Evolutionary conservation across 2,329 filamentous ascomycete genomes (phyloP), one percentile per base, ranked within the genome.

Genomic region (Didymosphaeria variabile): DNA sequence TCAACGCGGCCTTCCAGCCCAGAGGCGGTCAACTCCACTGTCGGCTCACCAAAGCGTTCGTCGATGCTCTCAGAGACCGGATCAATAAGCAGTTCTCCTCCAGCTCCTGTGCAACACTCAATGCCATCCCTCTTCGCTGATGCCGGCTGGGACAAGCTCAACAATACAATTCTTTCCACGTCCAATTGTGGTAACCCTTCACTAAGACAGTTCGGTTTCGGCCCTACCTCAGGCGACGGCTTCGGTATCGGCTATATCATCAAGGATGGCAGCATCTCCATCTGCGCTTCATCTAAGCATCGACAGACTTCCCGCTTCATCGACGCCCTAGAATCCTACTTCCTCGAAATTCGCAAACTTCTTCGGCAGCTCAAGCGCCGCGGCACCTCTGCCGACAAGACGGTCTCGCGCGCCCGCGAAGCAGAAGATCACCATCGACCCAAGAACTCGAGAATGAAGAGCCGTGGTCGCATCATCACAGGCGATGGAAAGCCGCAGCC

Each of bases 241-340:
- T 98, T 98, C 74, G 95, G 95, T 32, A 97, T 99, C 58, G 95
- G 95, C 2, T 99, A 99, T 81, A 98, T 99, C 72, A 97, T 99
- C 86, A 99, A 99, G 80, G 93, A 96, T 68, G 92, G 95, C 55
- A 87, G 88, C 52, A 91, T 98, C 62, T 93, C 90, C 50, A 94
- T 99, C 63, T 98, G 95, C 78, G 93, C 94, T 0, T 91, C 90
- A 15, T 95, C 91, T 72, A 97, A 97, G 80, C 95, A 99, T 77
- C 84, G 95, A 44, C 95, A 99, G 81, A 99, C 95, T 0, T 89
- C 89, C 68, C 90, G 95, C 6, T 96, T 95, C 74, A 88, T 98
- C 62, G 93, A 97, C 72, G 92, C 93, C 0, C 82, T 98, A 2
- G 95, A 98, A 78, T 90, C 87, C 63, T 99, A 98, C 77, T 86